Evolutionary conservation across 805 yeast genomes (phyloP).

Genomic region (Saccharomycopsis schoenii): DNA sequence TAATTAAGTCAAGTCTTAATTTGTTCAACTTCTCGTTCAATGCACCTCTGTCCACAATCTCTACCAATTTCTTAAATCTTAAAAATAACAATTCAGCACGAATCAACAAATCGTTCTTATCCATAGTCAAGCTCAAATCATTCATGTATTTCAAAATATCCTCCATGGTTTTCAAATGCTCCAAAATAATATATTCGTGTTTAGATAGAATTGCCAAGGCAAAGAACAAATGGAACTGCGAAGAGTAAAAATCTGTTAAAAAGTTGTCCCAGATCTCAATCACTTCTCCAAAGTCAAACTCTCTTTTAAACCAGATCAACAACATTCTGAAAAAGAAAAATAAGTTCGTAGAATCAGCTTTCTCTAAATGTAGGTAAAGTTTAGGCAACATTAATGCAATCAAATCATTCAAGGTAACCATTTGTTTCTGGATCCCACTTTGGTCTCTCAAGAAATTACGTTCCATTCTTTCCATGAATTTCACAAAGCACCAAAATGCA

Average conservation of each 20-base stretch:
- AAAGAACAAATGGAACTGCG: conserved; percentile 82
- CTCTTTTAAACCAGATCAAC: conserved; percentile 91
- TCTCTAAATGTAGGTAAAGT: conserved; percentile 69
- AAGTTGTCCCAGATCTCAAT: conserved; percentile 83
- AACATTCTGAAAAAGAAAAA: conserved; percentile 94
- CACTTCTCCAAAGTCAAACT: conserved; percentile 70
- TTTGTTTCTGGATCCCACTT: conserved; percentile 85
- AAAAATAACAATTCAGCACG: conserved; percentile 77
- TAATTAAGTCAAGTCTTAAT: conserved; percentile 7
- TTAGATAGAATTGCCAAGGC: conserved; percentile 86
- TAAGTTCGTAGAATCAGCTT: conserved; percentile 81
- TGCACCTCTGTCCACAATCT: conserved; percentile 52
- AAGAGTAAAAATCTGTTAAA: conserved; percentile 78
- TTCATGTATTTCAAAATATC: conserved; percentile 90
- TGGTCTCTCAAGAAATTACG: conserved; percentile 87
- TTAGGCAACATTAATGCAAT: conserved; percentile 88
- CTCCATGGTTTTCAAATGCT: conserved; percentile 70
- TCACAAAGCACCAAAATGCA: conserved; percentile 81
- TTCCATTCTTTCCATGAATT: conserved; percentile 92
- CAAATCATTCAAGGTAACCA: conserved; percentile 71
- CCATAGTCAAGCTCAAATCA: conserved; percentile 70
- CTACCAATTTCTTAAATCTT: conserved; percentile 71
- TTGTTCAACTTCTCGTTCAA: conserved; percentile 16
- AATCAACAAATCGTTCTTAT: conserved; percentile 67
- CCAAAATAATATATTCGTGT: conserved; percentile 66